These are phyloP conservation scores for Starmerella sirachaensis DNA, from an alignment of 805 yeast species.

Conservation along the genomic window DNA sequence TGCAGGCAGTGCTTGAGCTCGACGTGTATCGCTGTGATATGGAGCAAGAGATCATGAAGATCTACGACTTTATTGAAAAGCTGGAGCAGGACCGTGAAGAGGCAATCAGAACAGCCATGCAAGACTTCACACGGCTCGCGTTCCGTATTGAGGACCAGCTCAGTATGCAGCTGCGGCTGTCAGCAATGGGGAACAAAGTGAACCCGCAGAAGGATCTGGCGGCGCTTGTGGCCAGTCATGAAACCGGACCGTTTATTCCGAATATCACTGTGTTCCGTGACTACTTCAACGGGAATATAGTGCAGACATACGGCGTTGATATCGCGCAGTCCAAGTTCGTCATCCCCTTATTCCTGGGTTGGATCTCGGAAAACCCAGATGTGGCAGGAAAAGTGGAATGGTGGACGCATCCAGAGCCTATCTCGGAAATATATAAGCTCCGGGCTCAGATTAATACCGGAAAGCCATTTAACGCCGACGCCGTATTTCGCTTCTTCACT, in stretches of 20 bases:
- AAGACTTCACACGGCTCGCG: constrained; percentile 42
- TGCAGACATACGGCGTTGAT: constrained; percentile 73
- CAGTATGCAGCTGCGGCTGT: constrained; percentile 38
- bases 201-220: constrained; percentile 53
- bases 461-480: constrained; percentile 22
- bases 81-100: constrained; percentile 60
- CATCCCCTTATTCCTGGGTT: constrained; percentile 46
- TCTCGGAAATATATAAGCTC: constrained; percentile 46
- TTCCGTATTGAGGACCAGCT: constrained; percentile 37
- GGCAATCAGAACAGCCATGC: constrained; percentile 53
- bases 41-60: constrained; percentile 56
- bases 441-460: constrained; percentile 34
- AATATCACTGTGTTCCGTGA: constrained; percentile 58
- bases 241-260: constrained; percentile 65
- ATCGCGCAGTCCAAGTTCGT: constrained; percentile 53
- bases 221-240: constrained; percentile 45
- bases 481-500: constrained; percentile 35
- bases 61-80: constrained; percentile 54
- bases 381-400: background rate
- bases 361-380: constrained; percentile 26
- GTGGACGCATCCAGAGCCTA: constrained; percentile 51
- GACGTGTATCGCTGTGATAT: constrained; percentile 55
- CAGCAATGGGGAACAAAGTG: constrained; percentile 47
- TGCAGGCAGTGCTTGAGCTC: constrained; percentile 41
- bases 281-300: constrained; percentile 46